Base-by-base conservation (phyloP, 495 filamentous ascomycete species). In the Tuber microsphaerosporum region DNA sequence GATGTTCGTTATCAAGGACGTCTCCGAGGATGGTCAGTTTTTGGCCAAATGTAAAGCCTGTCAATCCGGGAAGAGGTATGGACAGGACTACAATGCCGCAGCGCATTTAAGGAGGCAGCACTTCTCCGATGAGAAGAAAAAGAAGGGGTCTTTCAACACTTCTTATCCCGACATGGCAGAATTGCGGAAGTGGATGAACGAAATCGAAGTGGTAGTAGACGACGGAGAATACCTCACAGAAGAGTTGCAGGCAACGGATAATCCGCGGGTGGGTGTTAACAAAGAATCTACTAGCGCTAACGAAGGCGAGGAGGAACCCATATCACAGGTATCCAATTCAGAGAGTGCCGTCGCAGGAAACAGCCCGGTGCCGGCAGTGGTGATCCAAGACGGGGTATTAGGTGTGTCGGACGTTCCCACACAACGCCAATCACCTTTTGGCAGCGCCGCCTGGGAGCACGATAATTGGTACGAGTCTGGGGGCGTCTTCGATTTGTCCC, bases 81-180 rank as follows among this genome's bases (percentile, higher is more conserved):
- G 91, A 6, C 92, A 92, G 37, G 97, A 99, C 84, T 97, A 99
- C 82, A 99, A 99, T 79, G 94, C 94, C 1, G 93, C 94, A 2
- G 94, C 94, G 0, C 95, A 97, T 83, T 87, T 99, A 20, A 89
- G 94, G 31, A 89, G 95, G 31, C 92, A 92, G 22, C 95, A 99
- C 82, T 99, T 97, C 86, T 88, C 89, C 75, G 85, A 85, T n/a
- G 88, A 88, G 79, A 85, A 86, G 71, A 87, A 86, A 44, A 85
- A 89, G 81, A 87, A 75, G 46, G 10, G 51, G 51, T 16, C 72
- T 46, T 48, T 73, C 34, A 68, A 44, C 44, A 42, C 69, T 46
- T 48, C 77, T 45, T 43, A 31, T 31, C 77, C 77, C 20, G 76
- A 75, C 17, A 79, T 79, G 77, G 45, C 73, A 20, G 73, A 71